Conservation (phyloP, 1,139 yeast species). For the Candida dubliniensis region DNA sequence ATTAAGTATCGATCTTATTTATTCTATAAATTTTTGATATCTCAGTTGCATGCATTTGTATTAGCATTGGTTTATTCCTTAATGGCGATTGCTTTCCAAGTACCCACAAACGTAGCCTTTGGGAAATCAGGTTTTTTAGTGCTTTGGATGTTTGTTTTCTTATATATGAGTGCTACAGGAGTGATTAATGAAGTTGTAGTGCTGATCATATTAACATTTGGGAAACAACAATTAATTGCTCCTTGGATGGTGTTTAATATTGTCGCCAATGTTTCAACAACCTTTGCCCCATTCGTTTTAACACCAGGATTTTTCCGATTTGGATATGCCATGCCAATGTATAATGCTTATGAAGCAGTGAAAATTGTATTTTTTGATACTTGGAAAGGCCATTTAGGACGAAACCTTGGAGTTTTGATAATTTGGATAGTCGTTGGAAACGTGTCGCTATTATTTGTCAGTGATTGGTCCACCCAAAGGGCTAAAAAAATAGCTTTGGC, state of each 20-base stretch:
- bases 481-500: constrained; percentile 9
- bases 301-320: constrained; percentile 54
- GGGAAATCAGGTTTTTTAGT: constrained; percentile 58
- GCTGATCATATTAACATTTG: constrained; percentile 40
- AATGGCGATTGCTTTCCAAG: constrained; percentile 61
- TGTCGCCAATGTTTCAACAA: constrained; percentile 57
- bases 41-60: constrained; percentile 50
- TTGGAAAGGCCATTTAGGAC: constrained; percentile 56
- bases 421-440: constrained; percentile 60
- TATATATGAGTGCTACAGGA: constrained; percentile 62
- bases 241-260: constrained; percentile 66
- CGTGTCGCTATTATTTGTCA: constrained; percentile 14
- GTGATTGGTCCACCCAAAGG: constrained; percentile 13
- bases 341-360: constrained; percentile 55
- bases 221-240: constrained; percentile 51
- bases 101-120: constrained; percentile 51
- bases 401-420: constrained; percentile 55
- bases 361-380: constrained; percentile 59
- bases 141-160: constrained; percentile 51
- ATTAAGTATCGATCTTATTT: constrained; percentile 47
- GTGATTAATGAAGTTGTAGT: constrained; percentile 64
- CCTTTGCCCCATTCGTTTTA: constrained; percentile 59
- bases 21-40: constrained; percentile 47
- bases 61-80: constrained; percentile 56
- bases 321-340: constrained; percentile 68